phyloP scores from a whole-genome alignment of 148 eudicot species.

The Spergularia bocconei region DNA sequence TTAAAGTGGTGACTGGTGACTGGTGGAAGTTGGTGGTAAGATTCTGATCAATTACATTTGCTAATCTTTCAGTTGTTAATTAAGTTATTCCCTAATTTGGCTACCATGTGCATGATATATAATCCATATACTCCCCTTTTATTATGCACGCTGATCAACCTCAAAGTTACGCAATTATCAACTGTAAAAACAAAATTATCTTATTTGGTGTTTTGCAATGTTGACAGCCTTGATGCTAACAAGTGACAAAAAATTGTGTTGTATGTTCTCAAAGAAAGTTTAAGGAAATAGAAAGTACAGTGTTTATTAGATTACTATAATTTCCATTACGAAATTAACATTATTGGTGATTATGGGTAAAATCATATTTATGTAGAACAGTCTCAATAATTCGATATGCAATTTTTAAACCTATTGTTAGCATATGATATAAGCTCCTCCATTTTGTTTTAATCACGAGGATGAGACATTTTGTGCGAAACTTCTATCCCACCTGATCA shows the following conservation, averaged over 20 bases:
- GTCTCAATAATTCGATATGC: too few species aligned
- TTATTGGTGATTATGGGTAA: slow-evolving; percentile 7
- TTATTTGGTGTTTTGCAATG: background rate
- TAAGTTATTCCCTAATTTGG: background rate
- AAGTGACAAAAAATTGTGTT: background rate
- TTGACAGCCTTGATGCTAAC: background rate
- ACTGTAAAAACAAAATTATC: background rate
- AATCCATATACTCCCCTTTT: background rate
- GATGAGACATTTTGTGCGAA: too few species aligned
- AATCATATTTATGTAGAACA: background rate
- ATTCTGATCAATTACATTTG: background rate
- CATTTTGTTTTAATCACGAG: too few species aligned
- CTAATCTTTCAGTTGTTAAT: slow-evolving; percentile 9
- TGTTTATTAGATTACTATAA: background rate
- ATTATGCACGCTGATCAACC: background rate
- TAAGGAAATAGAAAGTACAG: background rate
- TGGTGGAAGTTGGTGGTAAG: slow-evolving; percentile 30
- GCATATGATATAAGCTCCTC: too few species aligned
- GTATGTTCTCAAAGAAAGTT: background rate
- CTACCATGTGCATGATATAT: slow-evolving; percentile 9
- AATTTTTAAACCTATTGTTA: too few species aligned
- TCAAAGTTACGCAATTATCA: background rate
- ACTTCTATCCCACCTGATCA: too few species aligned
- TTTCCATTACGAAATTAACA: background rate
- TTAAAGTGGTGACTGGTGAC: slow-evolving; percentile 23